These are phyloP conservation scores for Plasmodium coatneyi DNA, from an alignment of 169 alveolate species.

Conservation along the genomic window DNA sequence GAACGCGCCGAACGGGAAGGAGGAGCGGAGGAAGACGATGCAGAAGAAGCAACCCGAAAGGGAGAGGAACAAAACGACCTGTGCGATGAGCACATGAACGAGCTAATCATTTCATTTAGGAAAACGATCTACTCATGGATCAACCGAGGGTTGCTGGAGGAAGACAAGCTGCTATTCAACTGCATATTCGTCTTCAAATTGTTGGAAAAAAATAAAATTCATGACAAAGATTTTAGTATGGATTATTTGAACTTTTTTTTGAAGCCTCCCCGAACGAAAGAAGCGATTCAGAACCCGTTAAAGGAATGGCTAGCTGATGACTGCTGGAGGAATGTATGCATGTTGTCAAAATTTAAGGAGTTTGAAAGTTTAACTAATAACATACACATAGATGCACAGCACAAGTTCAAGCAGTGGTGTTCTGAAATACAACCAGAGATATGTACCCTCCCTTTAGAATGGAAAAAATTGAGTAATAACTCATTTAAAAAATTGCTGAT, in stretches of 20 bases:
- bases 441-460: conserved; percentile 95
- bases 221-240: conserved; percentile 88
- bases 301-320: conserved; percentile 94
- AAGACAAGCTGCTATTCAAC: conserved; percentile 94
- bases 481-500: conserved; percentile 95
- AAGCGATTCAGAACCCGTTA: conserved; percentile 92
- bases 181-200: conserved; percentile 94
- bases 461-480: conserved; percentile 93
- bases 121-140: conserved; percentile 95
- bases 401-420: conserved; percentile 96
- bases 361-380: conserved; percentile 93
- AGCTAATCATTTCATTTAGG: conserved; percentile 91
- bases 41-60: neutral
- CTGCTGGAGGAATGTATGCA: conserved; percentile 90
- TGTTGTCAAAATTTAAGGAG: conserved; percentile 92
- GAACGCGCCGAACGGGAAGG: conserved; percentile 2
- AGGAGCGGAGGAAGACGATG: conserved; percentile 1
- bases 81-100: conserved; percentile 50
- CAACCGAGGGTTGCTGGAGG: conserved; percentile 95
- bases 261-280: conserved; percentile 90
- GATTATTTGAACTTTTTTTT: conserved; percentile 90
- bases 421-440: conserved; percentile 96
- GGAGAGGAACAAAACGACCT: neutral
- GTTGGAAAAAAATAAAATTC: conserved; percentile 91
- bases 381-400: conserved; percentile 96